phyloP scores from a whole-genome alignment of 257 asterid genomes.

The Marsdenia floribunda region DNA sequence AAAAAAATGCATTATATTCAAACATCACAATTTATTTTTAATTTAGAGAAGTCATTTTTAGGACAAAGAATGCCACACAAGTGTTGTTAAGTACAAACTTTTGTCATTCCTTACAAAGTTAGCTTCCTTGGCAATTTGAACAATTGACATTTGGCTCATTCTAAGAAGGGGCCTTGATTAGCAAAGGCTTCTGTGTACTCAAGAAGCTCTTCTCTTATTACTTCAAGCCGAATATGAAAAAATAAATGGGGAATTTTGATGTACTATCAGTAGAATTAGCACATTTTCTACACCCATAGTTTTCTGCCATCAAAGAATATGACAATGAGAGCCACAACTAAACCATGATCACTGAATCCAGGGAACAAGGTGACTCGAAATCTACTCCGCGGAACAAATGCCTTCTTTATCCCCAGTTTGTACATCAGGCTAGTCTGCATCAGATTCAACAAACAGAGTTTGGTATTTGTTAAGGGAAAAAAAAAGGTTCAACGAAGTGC shows the following conservation, averaged over 20 bases:
- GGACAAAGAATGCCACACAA: too few species aligned
- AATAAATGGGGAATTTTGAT: neutral
- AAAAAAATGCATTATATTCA: too few species aligned
- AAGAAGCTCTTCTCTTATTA: neutral
- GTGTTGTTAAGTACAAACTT: too few species aligned
- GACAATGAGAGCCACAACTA: constrained; percentile 57
- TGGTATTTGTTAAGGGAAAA: too few species aligned
- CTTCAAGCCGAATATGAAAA: neutral
- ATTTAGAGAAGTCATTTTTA: too few species aligned
- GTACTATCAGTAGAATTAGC: neutral
- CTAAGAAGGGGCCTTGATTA: neutral
- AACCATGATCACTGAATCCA: constrained; percentile 47
- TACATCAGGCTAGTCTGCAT: constrained; percentile 90
- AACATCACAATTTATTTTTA: too few species aligned
- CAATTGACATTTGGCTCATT: too few species aligned
- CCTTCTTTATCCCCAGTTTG: constrained; percentile 57
- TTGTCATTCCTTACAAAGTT: too few species aligned
- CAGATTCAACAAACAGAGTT: constrained; percentile 8
- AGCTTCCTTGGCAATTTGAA: too few species aligned
- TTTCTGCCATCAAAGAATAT: constrained; percentile 67
- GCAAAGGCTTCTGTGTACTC: neutral
- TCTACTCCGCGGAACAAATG: constrained; percentile 64
- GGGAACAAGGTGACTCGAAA: constrained; percentile 86
- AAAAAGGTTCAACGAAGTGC: neutral
- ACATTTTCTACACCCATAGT: constrained; percentile 53